Conservation (phyloP, 352 stramenopile species). For the Peronospora tabacina region DNA sequence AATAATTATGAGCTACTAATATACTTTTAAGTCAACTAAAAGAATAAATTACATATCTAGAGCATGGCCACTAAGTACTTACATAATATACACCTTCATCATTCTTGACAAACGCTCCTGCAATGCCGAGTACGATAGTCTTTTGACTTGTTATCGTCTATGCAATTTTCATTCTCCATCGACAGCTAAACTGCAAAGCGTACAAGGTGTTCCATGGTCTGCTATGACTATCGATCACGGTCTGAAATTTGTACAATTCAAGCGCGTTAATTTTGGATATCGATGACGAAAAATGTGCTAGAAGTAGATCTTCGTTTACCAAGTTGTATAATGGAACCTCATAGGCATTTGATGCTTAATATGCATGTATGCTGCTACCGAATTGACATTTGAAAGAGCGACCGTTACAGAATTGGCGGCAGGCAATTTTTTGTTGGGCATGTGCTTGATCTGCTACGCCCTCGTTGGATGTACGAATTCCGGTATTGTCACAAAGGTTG, state of each 20-base stretch:
- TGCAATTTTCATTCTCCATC: constrained; percentile 1
- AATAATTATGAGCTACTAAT: no score
- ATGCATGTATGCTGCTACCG: constrained; percentile 49
- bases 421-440: constrained; percentile 44
- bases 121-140: constrained; percentile 20
- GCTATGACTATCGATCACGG: constrained; percentile 9
- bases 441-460: constrained; percentile 62
- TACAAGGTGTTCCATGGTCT: constrained; percentile 7
- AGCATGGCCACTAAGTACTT: no score
- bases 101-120: constrained; percentile 18
- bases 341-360: constrained; percentile 66
- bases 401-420: constrained; percentile 33
- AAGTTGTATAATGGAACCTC: constrained; percentile 57
- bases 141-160: constrained; percentile 15
- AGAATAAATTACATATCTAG: no score
- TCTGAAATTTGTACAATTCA: constrained; percentile 50
- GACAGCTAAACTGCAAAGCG: constrained; percentile 14
- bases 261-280: constrained; percentile 47
- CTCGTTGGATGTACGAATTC: constrained; percentile 65
- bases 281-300: constrained; percentile 26
- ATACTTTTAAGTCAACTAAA: no score
- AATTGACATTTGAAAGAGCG: constrained; percentile 41
- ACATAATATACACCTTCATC: no score
- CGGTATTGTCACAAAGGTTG: constrained; percentile 44
- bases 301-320: constrained; percentile 18